phyloP scores from a whole-genome alignment of 2,329 filamentous ascomycete species.

The Penicillium verrucosum region DNA sequence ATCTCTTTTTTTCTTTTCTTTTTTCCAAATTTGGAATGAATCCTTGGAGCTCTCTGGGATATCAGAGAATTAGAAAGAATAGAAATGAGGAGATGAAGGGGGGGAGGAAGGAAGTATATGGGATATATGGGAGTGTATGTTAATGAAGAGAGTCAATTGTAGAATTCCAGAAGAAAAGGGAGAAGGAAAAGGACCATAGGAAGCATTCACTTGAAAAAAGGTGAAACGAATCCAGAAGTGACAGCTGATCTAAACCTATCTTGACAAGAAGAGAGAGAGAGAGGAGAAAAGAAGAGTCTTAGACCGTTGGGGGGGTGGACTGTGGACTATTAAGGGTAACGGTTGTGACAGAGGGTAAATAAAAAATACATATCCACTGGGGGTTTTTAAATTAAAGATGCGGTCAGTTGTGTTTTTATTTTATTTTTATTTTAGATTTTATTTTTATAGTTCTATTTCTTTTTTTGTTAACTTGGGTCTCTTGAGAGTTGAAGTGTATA shows the following conservation, averaged over 20 bases:
- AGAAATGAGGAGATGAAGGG: neutral
- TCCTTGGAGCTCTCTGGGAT: neutral
- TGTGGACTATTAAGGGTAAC: neutral
- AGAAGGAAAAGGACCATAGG: neutral
- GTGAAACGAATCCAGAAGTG: conserved; percentile 11
- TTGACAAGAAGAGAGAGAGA: neutral
- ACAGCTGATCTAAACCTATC: conserved; percentile 7
- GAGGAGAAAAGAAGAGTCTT: conserved; percentile 2
- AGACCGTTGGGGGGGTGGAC: neutral
- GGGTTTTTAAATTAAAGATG: conserved; percentile 19
- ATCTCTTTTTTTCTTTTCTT: no score
- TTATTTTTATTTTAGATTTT: no score
- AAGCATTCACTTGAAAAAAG: neutral
- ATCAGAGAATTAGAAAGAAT: neutral
- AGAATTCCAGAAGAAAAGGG: neutral
- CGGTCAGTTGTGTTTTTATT: conserved; percentile 11
- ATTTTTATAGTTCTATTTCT: neutral
- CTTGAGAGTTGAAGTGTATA: no score
- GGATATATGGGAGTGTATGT: no score
- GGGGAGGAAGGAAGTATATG: neutral
- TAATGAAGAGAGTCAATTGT: neutral
- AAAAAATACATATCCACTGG: conserved; percentile 2
- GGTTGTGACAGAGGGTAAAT: neutral
- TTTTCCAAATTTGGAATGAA: neutral
- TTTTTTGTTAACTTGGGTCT: no score